phyloP scores from a whole-genome alignment of 176 grass and related monocot species.

The Calamus simplicifolius region DNA sequence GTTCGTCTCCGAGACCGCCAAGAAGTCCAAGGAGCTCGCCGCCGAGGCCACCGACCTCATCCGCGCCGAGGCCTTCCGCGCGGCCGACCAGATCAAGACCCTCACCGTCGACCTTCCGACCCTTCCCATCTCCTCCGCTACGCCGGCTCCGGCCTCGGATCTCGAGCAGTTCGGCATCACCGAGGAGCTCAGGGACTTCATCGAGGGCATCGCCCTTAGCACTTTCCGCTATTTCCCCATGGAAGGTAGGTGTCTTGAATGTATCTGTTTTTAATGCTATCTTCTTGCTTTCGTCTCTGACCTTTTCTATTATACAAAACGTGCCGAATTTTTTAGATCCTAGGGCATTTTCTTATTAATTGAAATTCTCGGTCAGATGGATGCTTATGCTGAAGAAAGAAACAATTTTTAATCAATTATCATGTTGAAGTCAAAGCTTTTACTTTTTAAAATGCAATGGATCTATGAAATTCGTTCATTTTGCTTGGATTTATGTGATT shows the following conservation, averaged over 20 bases:
- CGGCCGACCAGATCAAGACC: constrained; percentile 88
- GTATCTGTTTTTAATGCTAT: constrained; percentile 4
- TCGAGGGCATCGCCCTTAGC: constrained; percentile 82
- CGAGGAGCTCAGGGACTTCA: constrained; percentile 87
- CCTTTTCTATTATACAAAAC: too few species aligned
- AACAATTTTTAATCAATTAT: too few species aligned
- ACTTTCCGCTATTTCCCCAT: constrained; percentile 93
- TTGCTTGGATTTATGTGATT: too few species aligned
- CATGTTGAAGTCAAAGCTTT: not conserved
- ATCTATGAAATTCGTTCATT: too few species aligned
- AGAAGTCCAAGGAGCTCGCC: too few species aligned
- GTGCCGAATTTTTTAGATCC: too few species aligned
- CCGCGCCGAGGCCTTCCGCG: constrained; percentile 18
- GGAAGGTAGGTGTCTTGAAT: constrained; percentile 43
- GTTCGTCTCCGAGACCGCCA: constrained; percentile 80
- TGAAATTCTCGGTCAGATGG: too few species aligned
- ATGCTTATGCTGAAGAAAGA: too few species aligned
- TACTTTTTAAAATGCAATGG: not conserved
- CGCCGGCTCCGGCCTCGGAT: constrained; percentile 29
- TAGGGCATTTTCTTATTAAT: too few species aligned
- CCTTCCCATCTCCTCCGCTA: constrained; percentile 34
- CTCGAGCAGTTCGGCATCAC: constrained; percentile 67
- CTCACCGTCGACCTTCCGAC: constrained; percentile 69
- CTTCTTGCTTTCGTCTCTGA: too few species aligned
- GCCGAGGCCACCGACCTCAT: too few species aligned